Percentiles rank a stretch among this genome's conserved stretches.
phyloP scores from a whole-genome alignment of 2,329 filamentous ascomycete genomes.

The Colletotrichum shisoi region DNA sequence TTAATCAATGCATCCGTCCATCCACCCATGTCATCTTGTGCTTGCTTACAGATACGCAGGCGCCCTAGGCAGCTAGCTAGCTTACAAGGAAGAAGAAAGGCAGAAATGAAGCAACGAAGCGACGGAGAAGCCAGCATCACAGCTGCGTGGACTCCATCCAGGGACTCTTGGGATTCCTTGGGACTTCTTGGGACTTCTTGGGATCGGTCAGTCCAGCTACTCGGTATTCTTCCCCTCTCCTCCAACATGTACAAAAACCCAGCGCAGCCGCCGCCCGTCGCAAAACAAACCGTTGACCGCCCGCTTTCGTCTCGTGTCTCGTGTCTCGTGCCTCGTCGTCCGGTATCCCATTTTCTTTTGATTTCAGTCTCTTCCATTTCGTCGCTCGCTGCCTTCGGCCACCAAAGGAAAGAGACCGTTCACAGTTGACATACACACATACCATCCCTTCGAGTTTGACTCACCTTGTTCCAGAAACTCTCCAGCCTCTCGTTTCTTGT shows the following conservation, averaged over 20 bases:
- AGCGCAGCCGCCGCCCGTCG: not conserved
- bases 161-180: not conserved
- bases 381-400: not conserved
- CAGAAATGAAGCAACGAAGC: not conserved
- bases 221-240: no score
- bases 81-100: not conserved
- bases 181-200: conserved; percentile 1
- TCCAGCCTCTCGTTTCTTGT: conserved; percentile 29
- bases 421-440: not conserved
- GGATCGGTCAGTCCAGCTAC: not conserved
- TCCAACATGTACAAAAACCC: not conserved
- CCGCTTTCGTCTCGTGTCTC: conserved; percentile 9
- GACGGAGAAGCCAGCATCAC: no score
- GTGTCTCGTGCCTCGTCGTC: not conserved
- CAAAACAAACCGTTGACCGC: not conserved
- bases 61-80: not conserved
- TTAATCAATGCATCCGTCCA: no score
- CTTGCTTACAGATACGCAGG: not conserved
- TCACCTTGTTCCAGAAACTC: not conserved
- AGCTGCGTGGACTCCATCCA: no score
- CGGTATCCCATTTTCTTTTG: no score
- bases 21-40: not conserved
- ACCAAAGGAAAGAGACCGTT: not conserved
- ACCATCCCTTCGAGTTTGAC: not conserved
- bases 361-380: not conserved